These are phyloP conservation scores for Suillus placidus DNA, from an alignment of 768 basidiomycete genomes.

Conservation along the genomic window DNA sequence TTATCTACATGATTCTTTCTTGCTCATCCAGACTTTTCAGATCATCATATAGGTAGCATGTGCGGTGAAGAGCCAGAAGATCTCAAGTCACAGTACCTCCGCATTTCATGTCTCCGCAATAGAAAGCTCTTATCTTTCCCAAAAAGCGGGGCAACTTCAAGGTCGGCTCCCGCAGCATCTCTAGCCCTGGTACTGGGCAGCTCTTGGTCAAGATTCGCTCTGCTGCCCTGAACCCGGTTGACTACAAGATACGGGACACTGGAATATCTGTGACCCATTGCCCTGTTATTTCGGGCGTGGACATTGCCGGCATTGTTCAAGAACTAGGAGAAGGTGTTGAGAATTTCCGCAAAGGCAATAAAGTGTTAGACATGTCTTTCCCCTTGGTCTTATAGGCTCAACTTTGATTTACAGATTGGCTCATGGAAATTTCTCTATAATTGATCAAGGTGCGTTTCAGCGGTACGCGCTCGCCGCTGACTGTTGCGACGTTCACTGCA, in stretches of 20 bases:
- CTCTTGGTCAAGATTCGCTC: constrained; percentile 45
- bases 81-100: neutral
- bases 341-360: constrained; percentile 40
- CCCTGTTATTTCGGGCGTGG: constrained; percentile 39
- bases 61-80: neutral
- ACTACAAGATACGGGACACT: constrained; percentile 40
- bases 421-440: constrained; percentile 29
- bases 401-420: constrained; percentile 29
- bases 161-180: constrained; percentile 29
- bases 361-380: constrained; percentile 34
- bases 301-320: constrained; percentile 43
- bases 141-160: constrained; percentile 31
- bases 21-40: neutral
- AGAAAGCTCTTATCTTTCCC: constrained; percentile 31
- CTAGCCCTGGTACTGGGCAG: constrained; percentile 40
- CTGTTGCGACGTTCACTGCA: constrained; percentile 35
- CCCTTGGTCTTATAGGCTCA: constrained; percentile 21
- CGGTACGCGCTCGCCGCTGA: constrained; percentile 42
- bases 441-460: constrained; percentile 41
- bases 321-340: constrained; percentile 42
- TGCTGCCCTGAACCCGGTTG: constrained; percentile 49
- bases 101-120: constrained; percentile 29
- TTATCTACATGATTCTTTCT: too few species aligned
- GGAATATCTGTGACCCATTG: constrained; percentile 36
- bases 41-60: neutral